Base-by-base conservation (phyloP, 352 stramenopile species). In the Globisporangium nunn region DNA sequence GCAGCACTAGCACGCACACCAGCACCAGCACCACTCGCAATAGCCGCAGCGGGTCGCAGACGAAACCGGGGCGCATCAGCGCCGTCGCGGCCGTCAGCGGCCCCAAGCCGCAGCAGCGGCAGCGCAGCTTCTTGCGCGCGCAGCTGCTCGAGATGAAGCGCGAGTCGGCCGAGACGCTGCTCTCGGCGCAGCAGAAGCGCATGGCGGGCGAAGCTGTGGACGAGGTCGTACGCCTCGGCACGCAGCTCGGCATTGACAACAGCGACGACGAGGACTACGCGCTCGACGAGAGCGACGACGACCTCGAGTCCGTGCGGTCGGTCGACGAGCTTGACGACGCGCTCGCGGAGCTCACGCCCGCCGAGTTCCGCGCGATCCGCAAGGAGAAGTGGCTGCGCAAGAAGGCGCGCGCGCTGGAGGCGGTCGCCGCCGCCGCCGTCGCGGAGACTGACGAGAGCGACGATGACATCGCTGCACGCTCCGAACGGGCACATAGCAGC, bases 121-220 rank as follows among this genome's bases (percentile, higher is more conserved):
- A 90, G 68, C 67, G 74, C 45, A 90, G 78, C 52, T 90, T 87
- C 40, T 37, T 90, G 47, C 73, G 78, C 12, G 70, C 77, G 47
- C 77, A 90, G 57, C 64, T 90, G 17, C 63, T 85, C 40, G 80
- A 90, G 65, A 90, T 90, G 80, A 90, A 90, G 72, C 68, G 74
- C 33, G 72, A 87, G 50, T 88, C 77, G 33, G 74, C 75, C 7
- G 80, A 87, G 47, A 68, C 74, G 47, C 51, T 90, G 39, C 57
- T 72, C 40, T 58, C 63, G 11, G 52, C 50, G 8, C 67, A 68
- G 43, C 67, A 78, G 56, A 74, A 82, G 63, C 58, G 68, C 17
- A 85, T 85, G 62, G 68, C 77, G 39, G 75, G 75, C 41, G 51
- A 82, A 44, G 10, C 70, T 8, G 52, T 70, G 14, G 62, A 74